Conservation (phyloP, 805 yeast genomes). For the Zygosaccharomyces bisporus region DNA sequence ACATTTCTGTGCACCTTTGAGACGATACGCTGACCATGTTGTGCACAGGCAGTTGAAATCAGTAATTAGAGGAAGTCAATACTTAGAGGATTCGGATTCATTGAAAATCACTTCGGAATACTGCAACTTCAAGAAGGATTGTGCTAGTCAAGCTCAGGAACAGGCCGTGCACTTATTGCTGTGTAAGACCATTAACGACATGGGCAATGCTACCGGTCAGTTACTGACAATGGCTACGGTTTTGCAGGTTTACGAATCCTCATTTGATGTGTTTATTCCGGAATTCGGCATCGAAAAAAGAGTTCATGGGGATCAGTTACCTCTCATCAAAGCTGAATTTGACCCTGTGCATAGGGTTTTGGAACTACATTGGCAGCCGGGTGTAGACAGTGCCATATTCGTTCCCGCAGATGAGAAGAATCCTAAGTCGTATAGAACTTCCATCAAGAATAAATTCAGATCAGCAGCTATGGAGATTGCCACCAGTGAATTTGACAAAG, state of each 20-base stretch:
- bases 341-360: constrained; percentile 62
- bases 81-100: constrained; percentile 57
- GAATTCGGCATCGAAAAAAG: constrained; percentile 94
- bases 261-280: constrained; percentile 89
- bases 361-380: constrained; percentile 89
- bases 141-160: constrained; percentile 89
- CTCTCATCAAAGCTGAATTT: constrained; percentile 87
- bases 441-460: constrained; percentile 74
- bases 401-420: constrained; percentile 87
- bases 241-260: constrained; percentile 89
- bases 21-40: constrained; percentile 87
- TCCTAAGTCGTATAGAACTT: constrained; percentile 68
- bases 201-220: constrained; percentile 72
- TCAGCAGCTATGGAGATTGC: constrained; percentile 73
- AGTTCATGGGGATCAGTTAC: constrained; percentile 96
- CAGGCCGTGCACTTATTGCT: constrained; percentile 86
- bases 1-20: constrained; percentile 87
- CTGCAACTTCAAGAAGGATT: constrained; percentile 92
- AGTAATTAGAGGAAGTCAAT: constrained; percentile 46
- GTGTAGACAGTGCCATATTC: constrained; percentile 87
- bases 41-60: constrained; percentile 89
- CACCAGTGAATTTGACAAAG: constrained; percentile 37
- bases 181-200: constrained; percentile 77
- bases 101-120: constrained; percentile 82
- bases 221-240: constrained; percentile 81